phyloP scores from a whole-genome alignment of 2,329 filamentous ascomycete species.

The Fusarium sp. region DNA sequence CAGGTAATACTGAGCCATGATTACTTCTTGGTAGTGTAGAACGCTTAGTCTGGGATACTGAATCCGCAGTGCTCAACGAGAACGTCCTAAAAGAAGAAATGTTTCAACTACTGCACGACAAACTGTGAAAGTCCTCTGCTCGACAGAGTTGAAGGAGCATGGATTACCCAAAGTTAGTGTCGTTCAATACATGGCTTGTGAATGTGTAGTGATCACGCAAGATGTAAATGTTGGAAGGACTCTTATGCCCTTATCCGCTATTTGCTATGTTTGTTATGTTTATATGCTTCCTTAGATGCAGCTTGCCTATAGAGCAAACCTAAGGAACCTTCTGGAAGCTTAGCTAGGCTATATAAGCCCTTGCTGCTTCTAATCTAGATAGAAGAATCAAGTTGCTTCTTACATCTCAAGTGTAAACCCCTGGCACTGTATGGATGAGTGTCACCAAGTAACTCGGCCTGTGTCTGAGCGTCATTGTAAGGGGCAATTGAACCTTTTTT shows the following conservation, averaged over 20 bases:
- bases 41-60: background rate
- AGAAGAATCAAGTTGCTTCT: no score
- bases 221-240: no score
- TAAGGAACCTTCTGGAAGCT: no score
- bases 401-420: background rate
- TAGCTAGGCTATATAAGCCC: no score
- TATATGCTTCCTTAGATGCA: no score
- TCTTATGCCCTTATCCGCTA: no score
- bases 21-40: background rate
- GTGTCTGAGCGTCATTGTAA: background rate
- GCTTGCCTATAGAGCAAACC: no score
- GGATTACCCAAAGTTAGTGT: background rate
- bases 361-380: no score
- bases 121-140: background rate
- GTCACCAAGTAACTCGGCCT: constrained; percentile 9
- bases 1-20: background rate
- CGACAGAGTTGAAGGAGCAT: background rate
- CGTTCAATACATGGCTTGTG: background rate
- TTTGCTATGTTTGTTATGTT: no score
- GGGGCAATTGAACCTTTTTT: background rate
- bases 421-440: background rate
- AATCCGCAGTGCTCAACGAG: background rate
- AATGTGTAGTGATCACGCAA: background rate
- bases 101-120: background rate
- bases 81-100: constrained; percentile 12